Base-by-base conservation (phyloP, 192 early-diverging fungal species). In the Umbelopsis sp. region DNA sequence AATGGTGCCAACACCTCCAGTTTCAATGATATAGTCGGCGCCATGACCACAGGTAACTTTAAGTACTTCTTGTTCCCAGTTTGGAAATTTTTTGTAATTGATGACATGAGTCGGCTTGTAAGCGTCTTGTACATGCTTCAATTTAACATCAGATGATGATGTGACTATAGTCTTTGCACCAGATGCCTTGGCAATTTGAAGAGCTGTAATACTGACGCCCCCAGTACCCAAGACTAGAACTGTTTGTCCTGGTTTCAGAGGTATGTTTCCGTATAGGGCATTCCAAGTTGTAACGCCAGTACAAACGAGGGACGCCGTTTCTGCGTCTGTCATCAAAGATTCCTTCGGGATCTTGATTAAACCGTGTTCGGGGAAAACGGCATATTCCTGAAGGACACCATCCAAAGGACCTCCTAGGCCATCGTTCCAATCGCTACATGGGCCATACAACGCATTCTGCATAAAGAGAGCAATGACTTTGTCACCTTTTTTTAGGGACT, bases 61-160 rank as follows among this genome's bases (percentile, higher is more conserved):
- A 21, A 73, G n/a, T 1, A 67, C 72, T 38, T 73, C n/a, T 22
- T 67, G 67, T 41, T 73, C 49, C 65, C 72, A 73, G 31, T 68
- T 32, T 41, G 65, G 72, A 44, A 25, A 22, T 7, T 25, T 52
- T 17, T 51, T 68, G 36, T 73, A 73, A 14, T 68, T 68, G 65
- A 68, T 73, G 12, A 36, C 47, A 45, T 52, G 38, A 7, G 66
- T 65, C n/a, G 26, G 44, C 4, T 45, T 65, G 50, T 67, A 66
- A 5, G 26, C 34, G 6, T 50, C 16, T 14, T 51, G 50, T 6
- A 73, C 66, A 36, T 38, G 50, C 11, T 38, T 38, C 29, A 73
- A 22, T 17, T 67, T 73, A 8, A 51, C 72, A 41, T 67, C 72
- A 11, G 65, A 67, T 9, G 65, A 67, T 6, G 65, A 73, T 9